phyloP scores from a whole-genome alignment of 106 monocot species.

The Alisma plantagoaquatica region DNA sequence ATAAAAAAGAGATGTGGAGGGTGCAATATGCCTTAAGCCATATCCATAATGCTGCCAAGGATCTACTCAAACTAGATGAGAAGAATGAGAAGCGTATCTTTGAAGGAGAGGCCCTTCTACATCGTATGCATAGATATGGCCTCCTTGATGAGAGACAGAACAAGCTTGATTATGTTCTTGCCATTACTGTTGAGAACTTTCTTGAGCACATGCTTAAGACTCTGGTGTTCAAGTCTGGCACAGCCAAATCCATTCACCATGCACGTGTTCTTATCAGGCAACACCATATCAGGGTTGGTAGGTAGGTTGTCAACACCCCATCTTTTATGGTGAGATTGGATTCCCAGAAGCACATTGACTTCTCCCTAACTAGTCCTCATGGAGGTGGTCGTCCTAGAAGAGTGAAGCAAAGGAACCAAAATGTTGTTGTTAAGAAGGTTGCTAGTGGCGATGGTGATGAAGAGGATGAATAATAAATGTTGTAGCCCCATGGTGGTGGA shows the following conservation, averaged over 20 bases:
- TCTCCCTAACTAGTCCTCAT: slow-evolving; percentile 69
- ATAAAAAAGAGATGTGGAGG: slow-evolving; percentile 28
- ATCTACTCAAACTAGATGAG: slow-evolving; percentile 28
- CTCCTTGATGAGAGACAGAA: slow-evolving; percentile 31
- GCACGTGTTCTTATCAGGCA: slow-evolving; percentile 84
- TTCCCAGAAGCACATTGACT: slow-evolving; percentile 81
- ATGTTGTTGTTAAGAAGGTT: slow-evolving; percentile 60
- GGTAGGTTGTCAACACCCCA: slow-evolving; percentile 78
- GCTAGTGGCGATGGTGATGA: slow-evolving; percentile 52
- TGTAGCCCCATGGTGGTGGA: no score
- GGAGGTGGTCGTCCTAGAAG: slow-evolving; percentile 69
- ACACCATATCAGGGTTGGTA: slow-evolving; percentile 81
- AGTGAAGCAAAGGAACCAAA: slow-evolving; percentile 73
- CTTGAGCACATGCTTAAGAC: slow-evolving; percentile 26
- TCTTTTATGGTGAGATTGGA: slow-evolving; percentile 88
- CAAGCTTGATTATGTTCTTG: slow-evolving; percentile 32
- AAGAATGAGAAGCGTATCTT: slow-evolving; percentile 29
- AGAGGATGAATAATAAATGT: slow-evolving; percentile 57
- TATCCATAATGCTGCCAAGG: slow-evolving; percentile 29
- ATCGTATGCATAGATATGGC: slow-evolving; percentile 26
- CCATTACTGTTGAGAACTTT: slow-evolving; percentile 28
- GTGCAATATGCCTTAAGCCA: slow-evolving; percentile 31
- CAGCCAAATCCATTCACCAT: slow-evolving; percentile 85
- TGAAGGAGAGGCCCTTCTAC: slow-evolving; percentile 28
- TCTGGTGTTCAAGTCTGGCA: slow-evolving; percentile 45